A percentile compares a stretch with the other conserved stretches of the same genome.
These are phyloP conservation scores for Cnidoscolus chayamansa DNA, from an alignment of 441 rosid genomes.

Conservation along the genomic window DNA sequence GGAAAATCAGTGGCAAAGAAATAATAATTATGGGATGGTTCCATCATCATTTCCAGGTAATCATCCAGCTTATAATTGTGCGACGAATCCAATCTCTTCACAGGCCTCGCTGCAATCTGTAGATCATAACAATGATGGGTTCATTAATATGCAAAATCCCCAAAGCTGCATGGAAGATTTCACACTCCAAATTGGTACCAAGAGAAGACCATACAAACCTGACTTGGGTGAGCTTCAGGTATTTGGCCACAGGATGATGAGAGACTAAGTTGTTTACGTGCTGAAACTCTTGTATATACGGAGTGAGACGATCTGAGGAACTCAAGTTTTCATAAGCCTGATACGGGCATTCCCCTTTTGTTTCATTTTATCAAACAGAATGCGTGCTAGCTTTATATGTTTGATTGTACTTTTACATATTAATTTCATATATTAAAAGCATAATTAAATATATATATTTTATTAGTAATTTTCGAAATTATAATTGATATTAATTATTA, in stretches of 20 bases:
- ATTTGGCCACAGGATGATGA: constrained; percentile 85
- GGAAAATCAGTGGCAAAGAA: constrained; percentile 38
- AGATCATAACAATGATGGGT: constrained; percentile 32
- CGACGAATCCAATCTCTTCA: constrained; percentile 55
- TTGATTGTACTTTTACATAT: too few relatives aligned
- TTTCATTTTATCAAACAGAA: background rate
- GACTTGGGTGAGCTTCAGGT: constrained; percentile 91
- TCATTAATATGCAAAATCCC: constrained; percentile 35
- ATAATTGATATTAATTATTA: too few relatives aligned
- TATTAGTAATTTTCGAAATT: too few relatives aligned
- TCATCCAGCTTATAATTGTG: constrained; percentile 4
- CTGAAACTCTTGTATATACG: constrained; percentile 22
- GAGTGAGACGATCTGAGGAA: constrained; percentile 21
- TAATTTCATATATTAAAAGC: too few relatives aligned
- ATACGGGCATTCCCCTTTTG: constrained; percentile 19
- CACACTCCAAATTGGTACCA: constrained; percentile 42
- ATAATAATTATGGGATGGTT: constrained; percentile 21
- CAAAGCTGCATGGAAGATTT: constrained; percentile 45
- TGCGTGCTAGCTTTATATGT: too few relatives aligned
- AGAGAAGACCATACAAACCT: constrained; percentile 46
- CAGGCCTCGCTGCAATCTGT: constrained; percentile 65
- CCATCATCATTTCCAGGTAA: constrained; percentile 22
- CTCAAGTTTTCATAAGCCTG: constrained; percentile 4
- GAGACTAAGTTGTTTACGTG: constrained; percentile 31
- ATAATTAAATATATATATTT: too few relatives aligned